A percentile compares a stretch with the other conserved stretches of the same genome.
Evolutionary conservation across 306 rosid genomes (phyloP).

Genomic region (Vigna hirtella): DNA sequence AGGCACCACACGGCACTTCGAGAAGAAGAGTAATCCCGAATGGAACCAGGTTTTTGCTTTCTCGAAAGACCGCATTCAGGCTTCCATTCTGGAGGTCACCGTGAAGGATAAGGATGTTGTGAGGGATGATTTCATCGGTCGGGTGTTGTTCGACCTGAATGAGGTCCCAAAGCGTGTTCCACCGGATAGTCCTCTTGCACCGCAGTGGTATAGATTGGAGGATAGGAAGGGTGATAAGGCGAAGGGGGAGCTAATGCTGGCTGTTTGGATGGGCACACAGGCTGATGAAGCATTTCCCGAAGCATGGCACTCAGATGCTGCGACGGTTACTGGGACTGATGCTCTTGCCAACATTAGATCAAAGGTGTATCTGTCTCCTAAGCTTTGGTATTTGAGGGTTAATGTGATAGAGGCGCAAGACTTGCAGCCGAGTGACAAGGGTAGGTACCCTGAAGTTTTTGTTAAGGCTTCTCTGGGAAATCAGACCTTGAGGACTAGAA

Average conservation of each 20-base stretch:
- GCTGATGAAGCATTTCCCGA: slow-evolving; percentile 99
- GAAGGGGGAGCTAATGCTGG: slow-evolving; percentile 94
- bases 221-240: slow-evolving; percentile 72
- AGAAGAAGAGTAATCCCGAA: slow-evolving; percentile 92
- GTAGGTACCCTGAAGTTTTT: slow-evolving; percentile 86
- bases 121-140: slow-evolving; percentile 92
- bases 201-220: slow-evolving; percentile 95
- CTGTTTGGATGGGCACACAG: slow-evolving; percentile 99
- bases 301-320: slow-evolving; percentile 98
- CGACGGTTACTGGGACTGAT: slow-evolving; percentile 83
- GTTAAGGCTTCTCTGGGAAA: slow-evolving; percentile 85
- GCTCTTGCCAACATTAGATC: slow-evolving; percentile 90
- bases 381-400: slow-evolving; percentile 98
- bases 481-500: slow-evolving; percentile 77
- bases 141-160: slow-evolving; percentile 74
- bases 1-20: slow-evolving; percentile 92
- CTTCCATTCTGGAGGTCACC: slow-evolving; percentile 80
- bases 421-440: slow-evolving; percentile 74
- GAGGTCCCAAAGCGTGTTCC: slow-evolving; percentile 96
- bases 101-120: slow-evolving; percentile 91
- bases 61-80: slow-evolving; percentile 88
- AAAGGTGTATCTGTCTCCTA: slow-evolving; percentile 94
- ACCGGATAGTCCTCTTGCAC: slow-evolving; percentile 92
- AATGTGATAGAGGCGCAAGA: slow-evolving; percentile 98
- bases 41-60: slow-evolving; percentile 97